A percentile compares a stretch with the other conserved stretches of the same genome.
Conservation (phyloP, 768 basidiomycete species). For the Leccinellum albellum region DNA sequence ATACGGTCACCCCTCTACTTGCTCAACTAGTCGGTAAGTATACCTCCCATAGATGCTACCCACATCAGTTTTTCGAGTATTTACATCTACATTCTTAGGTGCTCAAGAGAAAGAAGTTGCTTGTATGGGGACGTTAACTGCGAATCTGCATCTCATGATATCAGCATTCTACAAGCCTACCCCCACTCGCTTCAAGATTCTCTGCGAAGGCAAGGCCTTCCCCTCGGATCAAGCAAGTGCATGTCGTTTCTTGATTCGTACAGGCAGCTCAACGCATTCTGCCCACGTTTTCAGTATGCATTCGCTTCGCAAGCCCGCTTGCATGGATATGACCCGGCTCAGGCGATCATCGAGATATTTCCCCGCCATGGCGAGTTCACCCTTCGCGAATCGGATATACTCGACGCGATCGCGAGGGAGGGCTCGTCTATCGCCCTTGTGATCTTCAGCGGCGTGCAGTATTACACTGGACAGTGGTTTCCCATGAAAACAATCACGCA, state of each 20-base stretch:
- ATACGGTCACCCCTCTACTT: constrained; percentile 66
- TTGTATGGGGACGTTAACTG: constrained; percentile 92
- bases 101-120: constrained; percentile 88
- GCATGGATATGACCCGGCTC: constrained; percentile 72
- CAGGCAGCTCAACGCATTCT: constrained; percentile 11
- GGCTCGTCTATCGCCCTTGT: constrained; percentile 83
- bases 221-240: constrained; percentile 87
- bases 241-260: constrained; percentile 4
- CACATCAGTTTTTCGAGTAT: constrained; percentile 8
- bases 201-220: constrained; percentile 92
- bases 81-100: constrained; percentile 45
- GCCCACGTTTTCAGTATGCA: constrained; percentile 65
- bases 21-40: constrained; percentile 78
- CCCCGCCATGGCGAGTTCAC: constrained; percentile 83
- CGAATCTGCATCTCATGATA: constrained; percentile 95
- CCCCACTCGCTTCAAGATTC: constrained; percentile 79
- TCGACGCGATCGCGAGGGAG: constrained; percentile 66
- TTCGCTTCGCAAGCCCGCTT: constrained; percentile 86
- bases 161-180: constrained; percentile 92
- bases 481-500: constrained; percentile 80
- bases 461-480: constrained; percentile 96
- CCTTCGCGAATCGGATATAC: constrained; percentile 86
- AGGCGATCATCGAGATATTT: constrained; percentile 71
- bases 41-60: constrained; percentile 3
- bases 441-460: constrained; percentile 91